Evolutionary conservation across 2,329 filamentous ascomycete genomes (phyloP), one percentile per base, ranked within the genome.

Genomic region (Colletotrichum sp.): DNA sequence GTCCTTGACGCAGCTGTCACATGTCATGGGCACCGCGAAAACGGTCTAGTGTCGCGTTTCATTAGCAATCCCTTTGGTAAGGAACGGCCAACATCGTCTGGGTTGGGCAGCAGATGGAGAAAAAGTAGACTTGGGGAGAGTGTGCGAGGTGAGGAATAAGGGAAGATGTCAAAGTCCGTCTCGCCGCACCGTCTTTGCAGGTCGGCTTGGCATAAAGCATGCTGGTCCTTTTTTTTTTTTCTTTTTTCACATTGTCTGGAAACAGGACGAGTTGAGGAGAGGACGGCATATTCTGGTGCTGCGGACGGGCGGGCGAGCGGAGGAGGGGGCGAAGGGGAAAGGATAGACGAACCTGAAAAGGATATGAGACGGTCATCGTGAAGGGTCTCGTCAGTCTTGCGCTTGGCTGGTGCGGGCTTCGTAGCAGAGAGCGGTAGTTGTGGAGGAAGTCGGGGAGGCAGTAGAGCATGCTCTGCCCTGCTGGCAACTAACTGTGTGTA

Each of bases 11-110:
- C 97, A 98, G 82, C 91, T 89, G 80, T 98, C 94, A 87, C 97
- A 98, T 86, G 93, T 95, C 89, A 98, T 93, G 71, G 96, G 96
- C 80, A 98, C 97, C 78, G 96, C 96, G 85, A 98, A 98, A 78
- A 96, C 94, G 76, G 96, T 98, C 94, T 98, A 80, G 81, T 80
- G 77, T 75, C 78, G 70, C 68, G 80, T 84, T 83, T 84, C 83
- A 84, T 85, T 81, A 85, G 83, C 78, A 62, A 62, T 34, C 56
- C 58, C 58, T 32, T 68, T 67, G 55, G 71, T 69, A 73, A 55
- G 55, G 48, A 36, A 43, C 70, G 38, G 38, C 24, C 38, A 34
- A 56, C 28, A 43, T 13, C 34, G n/a, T 21, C 43, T 52, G 62
- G 52, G 26, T 32, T 13, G 26, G 18, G 26, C 15, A 28, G 60